Conservation (phyloP, 225 moss, liverwort and hornwort genomes). For the Physcomitrium patens region DNA sequence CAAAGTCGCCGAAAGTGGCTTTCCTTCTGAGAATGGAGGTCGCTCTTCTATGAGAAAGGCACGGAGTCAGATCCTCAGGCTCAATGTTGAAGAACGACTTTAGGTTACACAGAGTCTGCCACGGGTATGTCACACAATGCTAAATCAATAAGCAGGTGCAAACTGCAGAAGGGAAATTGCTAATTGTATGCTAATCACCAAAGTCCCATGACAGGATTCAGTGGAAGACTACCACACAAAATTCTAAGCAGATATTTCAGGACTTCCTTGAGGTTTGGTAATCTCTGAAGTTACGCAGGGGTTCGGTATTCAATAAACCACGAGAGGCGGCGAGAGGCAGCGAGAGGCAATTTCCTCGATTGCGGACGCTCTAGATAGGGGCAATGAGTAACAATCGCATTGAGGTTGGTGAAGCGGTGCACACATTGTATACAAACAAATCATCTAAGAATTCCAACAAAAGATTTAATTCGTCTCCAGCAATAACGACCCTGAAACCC, state of each 20-base stretch:
- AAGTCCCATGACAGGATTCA: background rate
- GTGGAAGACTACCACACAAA: background rate
- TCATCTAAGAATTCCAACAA: no score
- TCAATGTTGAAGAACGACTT: slow-evolving; percentile 9
- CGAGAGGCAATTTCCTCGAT: no score
- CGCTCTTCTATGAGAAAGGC: slow-evolving; percentile 26
- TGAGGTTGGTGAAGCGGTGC: no score
- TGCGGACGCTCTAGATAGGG: no score
- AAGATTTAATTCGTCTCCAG: no score
- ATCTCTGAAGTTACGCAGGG: no score
- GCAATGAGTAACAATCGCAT: no score
- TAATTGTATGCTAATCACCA: slow-evolving; percentile 12
- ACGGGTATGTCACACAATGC: slow-evolving; percentile 15
- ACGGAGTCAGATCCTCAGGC: background rate
- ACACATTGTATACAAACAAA: no score
- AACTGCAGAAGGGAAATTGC: background rate
- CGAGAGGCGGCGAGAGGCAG: no score
- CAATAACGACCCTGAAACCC: no score
- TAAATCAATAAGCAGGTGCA: background rate
- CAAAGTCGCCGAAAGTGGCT: slow-evolving; percentile 22
- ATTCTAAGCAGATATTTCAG: slow-evolving; percentile 1
- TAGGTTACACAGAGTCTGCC: slow-evolving; percentile 9
- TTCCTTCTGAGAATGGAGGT: slow-evolving; percentile 27
- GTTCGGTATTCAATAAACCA: no score
- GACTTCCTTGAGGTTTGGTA: background rate